Percentiles rank a stretch among this genome's conserved stretches.
Conservation (phyloP, 2,329 filamentous ascomycete genomes). For the Thelonectria discophora region DNA sequence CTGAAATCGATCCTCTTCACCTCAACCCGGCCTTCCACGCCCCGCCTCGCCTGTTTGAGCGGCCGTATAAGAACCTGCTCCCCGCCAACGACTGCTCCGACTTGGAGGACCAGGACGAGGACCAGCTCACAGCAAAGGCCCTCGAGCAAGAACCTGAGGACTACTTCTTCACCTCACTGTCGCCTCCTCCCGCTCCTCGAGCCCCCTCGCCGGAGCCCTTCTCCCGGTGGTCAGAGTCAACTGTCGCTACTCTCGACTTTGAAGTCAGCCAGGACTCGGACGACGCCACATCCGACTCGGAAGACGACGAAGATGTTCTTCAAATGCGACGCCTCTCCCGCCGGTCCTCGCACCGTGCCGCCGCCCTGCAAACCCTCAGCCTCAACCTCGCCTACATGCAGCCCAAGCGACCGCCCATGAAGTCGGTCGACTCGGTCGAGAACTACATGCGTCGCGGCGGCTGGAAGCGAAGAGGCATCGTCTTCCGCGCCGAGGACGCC, state of each 20-base stretch:
- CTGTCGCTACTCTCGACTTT: slow-evolving; percentile 45
- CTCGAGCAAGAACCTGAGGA: slow-evolving; percentile 43
- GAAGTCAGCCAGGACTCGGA: slow-evolving; percentile 37
- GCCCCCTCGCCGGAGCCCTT: slow-evolving; percentile 39
- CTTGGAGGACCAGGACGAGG: slow-evolving; percentile 38
- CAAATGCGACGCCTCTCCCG: slow-evolving; percentile 37
- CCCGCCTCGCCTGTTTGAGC: slow-evolving; percentile 50
- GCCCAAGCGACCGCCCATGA: slow-evolving; percentile 50
- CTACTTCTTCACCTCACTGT: slow-evolving; percentile 47
- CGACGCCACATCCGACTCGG: slow-evolving; percentile 35
- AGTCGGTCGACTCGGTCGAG: slow-evolving; percentile 51
- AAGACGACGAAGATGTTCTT: slow-evolving; percentile 37
- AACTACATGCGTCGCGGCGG: slow-evolving; percentile 54
- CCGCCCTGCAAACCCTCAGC: slow-evolving; percentile 39
- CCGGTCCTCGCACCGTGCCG: slow-evolving; percentile 18
- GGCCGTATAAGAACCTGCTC: slow-evolving; percentile 44
- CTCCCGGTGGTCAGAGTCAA: slow-evolving; percentile 56
- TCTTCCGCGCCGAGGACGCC: slow-evolving; percentile 50
- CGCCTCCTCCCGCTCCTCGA: slow-evolving; percentile 36
- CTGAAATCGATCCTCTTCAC: slow-evolving; percentile 47
- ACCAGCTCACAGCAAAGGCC: slow-evolving; percentile 42
- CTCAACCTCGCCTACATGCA: slow-evolving; percentile 51
- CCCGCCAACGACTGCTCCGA: slow-evolving; percentile 40
- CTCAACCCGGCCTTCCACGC: slow-evolving; percentile 49
- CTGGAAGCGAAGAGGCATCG: slow-evolving; percentile 55